phyloP scores from a whole-genome alignment of 495 filamentous ascomycete species.

The Neurospora africana region DNA sequence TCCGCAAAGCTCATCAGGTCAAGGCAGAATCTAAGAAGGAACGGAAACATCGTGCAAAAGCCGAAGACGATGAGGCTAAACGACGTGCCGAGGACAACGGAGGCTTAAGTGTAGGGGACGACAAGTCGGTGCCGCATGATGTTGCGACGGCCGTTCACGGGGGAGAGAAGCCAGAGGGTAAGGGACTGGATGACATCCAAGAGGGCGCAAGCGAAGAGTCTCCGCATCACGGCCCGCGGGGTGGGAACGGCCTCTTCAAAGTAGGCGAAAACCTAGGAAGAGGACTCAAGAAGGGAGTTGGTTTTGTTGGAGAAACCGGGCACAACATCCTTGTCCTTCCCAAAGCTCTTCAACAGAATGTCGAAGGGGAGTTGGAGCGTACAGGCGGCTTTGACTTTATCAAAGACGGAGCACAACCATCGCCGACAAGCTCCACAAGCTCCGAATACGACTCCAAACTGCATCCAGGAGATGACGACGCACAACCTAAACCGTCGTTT shows the following conservation, averaged over 20 bases:
- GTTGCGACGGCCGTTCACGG: constrained; percentile 56
- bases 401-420: constrained; percentile 5
- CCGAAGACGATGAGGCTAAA: constrained; percentile 47
- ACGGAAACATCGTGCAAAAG: constrained; percentile 31
- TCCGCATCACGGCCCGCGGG: constrained; percentile 9
- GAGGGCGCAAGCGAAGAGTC: constrained; percentile 18
- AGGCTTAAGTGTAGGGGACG: constrained; percentile 75
- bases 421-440: constrained; percentile 13
- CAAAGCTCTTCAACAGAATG: constrained; percentile 48
- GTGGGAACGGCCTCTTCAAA: constrained; percentile 23
- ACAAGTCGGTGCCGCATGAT: constrained; percentile 67
- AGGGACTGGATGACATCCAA: constrained; percentile 17
- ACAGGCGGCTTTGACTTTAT: constrained; percentile 45
- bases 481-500: constrained; percentile 22
- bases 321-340: neutral
- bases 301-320: constrained; percentile 34
- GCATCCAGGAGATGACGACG: constrained; percentile 9
- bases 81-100: constrained; percentile 49
- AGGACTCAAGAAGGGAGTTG: constrained; percentile 32
- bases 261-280: constrained; percentile 26
- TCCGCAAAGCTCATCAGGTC: constrained; percentile 36
- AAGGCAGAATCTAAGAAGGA: constrained; percentile 42
- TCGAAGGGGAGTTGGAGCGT: constrained; percentile 46
- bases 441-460: constrained; percentile 10
- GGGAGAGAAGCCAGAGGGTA: constrained; percentile 11